phyloP scores from a whole-genome alignment of 2,329 filamentous ascomycete genomes.

The Phialocephala subalpina region DNA sequence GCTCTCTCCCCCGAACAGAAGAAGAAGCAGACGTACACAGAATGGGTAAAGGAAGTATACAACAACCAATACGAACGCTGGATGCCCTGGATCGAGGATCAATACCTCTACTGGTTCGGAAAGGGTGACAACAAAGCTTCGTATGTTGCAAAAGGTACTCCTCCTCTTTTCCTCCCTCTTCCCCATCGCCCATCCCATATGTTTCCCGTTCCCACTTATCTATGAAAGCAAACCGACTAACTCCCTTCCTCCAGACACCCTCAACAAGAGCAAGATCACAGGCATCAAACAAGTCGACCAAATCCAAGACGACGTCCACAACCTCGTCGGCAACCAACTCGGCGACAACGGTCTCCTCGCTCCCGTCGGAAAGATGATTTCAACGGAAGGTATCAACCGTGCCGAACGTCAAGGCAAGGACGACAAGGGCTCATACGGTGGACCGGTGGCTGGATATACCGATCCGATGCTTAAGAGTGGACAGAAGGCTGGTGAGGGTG shows the following conservation, averaged over 20 bases:
- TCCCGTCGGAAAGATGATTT: slow-evolving; percentile 67
- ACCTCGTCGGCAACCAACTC: slow-evolving; percentile 61
- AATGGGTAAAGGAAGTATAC: slow-evolving; percentile 69
- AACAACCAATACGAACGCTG: slow-evolving; percentile 77
- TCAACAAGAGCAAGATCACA: slow-evolving; percentile 75
- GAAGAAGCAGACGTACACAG: slow-evolving; percentile 47
- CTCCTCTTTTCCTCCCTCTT: not conserved
- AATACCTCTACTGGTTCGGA: slow-evolving; percentile 72
- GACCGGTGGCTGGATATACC: slow-evolving; percentile 15
- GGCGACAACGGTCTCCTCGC: slow-evolving; percentile 73
- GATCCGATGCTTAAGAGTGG: slow-evolving; percentile 20
- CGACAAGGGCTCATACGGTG: slow-evolving; percentile 59
- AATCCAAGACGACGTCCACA: slow-evolving; percentile 13
- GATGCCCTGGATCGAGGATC: slow-evolving; percentile 80
- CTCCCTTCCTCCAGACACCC: slow-evolving; percentile 59
- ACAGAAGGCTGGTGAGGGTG: slow-evolving; percentile 23
- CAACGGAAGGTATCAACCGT: slow-evolving; percentile 72
- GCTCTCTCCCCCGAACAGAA: slow-evolving; percentile 31
- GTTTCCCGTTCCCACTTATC: not conserved
- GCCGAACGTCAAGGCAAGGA: slow-evolving; percentile 71
- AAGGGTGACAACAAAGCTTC: slow-evolving; percentile 80
- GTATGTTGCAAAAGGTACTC: slow-evolving; percentile 71
- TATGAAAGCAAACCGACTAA: too few species aligned
- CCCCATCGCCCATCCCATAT: not conserved
- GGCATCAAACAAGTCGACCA: slow-evolving; percentile 53